Conservation (phyloP, 345 rosid species). For the Ricinus communis region DNA sequence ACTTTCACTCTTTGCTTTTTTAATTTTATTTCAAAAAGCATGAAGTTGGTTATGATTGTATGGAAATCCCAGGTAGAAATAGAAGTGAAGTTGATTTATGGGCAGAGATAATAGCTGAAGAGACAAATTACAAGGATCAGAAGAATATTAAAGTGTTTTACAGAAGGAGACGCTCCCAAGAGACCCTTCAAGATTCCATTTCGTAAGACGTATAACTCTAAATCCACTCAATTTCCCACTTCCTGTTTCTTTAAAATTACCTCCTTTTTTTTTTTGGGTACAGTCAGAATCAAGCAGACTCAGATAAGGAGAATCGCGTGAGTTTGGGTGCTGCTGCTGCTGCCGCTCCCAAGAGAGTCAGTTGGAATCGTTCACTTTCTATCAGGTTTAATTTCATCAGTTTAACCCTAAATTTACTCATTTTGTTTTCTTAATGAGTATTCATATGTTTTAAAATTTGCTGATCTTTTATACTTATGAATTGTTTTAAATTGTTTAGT, state of each 20-base stretch:
- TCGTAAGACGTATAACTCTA: constrained; percentile 34
- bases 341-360: constrained; percentile 54
- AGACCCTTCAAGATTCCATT: constrained; percentile 20
- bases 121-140: neutral
- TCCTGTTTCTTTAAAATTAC: neutral
- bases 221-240: neutral
- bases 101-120: constrained; percentile 47
- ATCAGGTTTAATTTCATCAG: constrained; percentile 48
- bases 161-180: constrained; percentile 51
- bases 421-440: neutral
- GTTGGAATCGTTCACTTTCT: constrained; percentile 93
- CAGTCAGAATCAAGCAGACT: constrained; percentile 25
- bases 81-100: constrained; percentile 44
- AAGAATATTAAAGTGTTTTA: constrained; percentile 40
- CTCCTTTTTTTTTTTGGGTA: too few relatives aligned
- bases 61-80: constrained; percentile 16
- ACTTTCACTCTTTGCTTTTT: too few relatives aligned
- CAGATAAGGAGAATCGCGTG: constrained; percentile 38
- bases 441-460: too few relatives aligned
- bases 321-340: constrained; percentile 43
- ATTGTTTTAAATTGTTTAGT: too few relatives aligned
- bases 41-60: too few relatives aligned
- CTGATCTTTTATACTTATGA: too few relatives aligned
- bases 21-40: too few relatives aligned
- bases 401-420: neutral